Percentiles rank a stretch among this genome's conserved stretches.
Evolutionary conservation across 2,329 filamentous ascomycete species (phyloP).

Genomic region (Apiospora pterosperma): DNA sequence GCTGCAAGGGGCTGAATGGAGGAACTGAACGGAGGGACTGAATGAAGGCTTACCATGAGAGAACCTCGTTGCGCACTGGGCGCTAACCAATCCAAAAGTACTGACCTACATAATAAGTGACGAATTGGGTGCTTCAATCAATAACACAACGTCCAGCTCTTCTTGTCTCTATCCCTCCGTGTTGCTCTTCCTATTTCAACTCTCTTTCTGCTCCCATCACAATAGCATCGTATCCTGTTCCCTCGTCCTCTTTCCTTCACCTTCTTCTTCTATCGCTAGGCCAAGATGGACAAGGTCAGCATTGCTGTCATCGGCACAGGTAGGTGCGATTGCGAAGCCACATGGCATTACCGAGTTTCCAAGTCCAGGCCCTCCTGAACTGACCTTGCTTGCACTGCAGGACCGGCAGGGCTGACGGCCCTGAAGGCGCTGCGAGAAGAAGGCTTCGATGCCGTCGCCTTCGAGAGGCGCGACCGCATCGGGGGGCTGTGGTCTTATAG

Average conservation of each 20-base stretch:
- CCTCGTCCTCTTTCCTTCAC: background rate
- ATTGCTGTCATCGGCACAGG: slow-evolving; percentile 27
- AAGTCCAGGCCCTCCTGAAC: background rate
- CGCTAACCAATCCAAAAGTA: background rate
- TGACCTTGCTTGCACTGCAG: slow-evolving; percentile 12
- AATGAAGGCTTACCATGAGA: background rate
- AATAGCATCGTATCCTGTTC: background rate
- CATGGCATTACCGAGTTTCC: background rate
- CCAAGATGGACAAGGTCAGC: slow-evolving; percentile 9
- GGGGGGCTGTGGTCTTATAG: slow-evolving; percentile 43
- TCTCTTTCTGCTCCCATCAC: background rate
- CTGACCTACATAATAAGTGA: background rate
- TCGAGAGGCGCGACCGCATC: slow-evolving; percentile 36
- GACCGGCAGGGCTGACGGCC: slow-evolving; percentile 34
- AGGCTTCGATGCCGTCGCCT: slow-evolving; percentile 40
- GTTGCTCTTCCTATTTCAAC: no score
- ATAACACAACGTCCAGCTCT: background rate
- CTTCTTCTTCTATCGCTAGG: background rate
- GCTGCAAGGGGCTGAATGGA: no score
- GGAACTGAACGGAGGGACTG: no score
- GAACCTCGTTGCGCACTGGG: background rate
- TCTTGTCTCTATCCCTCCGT: no score
- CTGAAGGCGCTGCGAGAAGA: slow-evolving; percentile 42
- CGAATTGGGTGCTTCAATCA: background rate
- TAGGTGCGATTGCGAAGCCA: slow-evolving; percentile 11